Evolutionary conservation across 1,139 yeast species (phyloP).

Genomic region (Meyerozyma athensensis): DNA sequence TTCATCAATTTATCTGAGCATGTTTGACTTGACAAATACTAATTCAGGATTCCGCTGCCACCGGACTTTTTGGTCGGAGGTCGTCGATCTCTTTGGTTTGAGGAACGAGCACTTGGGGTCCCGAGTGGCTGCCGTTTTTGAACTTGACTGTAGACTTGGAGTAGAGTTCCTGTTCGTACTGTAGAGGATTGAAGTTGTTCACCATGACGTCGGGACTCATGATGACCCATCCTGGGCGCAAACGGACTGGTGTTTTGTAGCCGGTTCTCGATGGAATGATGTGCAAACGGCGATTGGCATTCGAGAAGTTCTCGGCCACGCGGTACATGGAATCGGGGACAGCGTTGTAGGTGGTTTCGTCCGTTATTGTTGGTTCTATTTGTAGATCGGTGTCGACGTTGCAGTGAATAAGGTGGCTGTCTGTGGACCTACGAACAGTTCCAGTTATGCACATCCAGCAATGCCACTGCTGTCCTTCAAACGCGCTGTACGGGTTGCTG

Average conservation of each 20-base stretch:
- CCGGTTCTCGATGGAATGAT: constrained; percentile 74
- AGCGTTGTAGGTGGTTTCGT: constrained; percentile 22
- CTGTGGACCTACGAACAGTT: constrained; percentile 81
- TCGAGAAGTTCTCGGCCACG: constrained; percentile 86
- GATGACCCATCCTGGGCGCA: constrained; percentile 89
- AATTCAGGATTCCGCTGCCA: constrained; percentile 23
- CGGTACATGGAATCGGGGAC: constrained; percentile 74
- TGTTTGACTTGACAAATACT: constrained; percentile 1
- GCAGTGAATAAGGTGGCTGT: constrained; percentile 82
- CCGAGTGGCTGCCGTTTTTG: constrained; percentile 17
- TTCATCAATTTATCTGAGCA: constrained; percentile 32
- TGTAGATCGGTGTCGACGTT: constrained; percentile 87
- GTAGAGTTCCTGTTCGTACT: constrained; percentile 30
- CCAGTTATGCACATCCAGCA: constrained; percentile 98
- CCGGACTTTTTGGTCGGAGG: constrained; percentile 76
- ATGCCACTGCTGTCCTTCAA: constrained; percentile 71
- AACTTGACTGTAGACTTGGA: constrained; percentile 29
- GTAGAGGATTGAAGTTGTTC: constrained; percentile 53
- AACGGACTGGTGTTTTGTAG: constrained; percentile 54
- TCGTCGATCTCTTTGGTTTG: constrained; percentile 68
- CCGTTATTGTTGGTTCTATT: constrained; percentile 20
- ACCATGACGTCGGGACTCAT: constrained; percentile 78
- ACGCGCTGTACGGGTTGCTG: constrained; percentile 18
- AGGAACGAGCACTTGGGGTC: constrained; percentile 49
- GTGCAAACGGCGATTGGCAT: constrained; percentile 76